Base-by-base conservation (phyloP, 2,329 filamentous ascomycete species). In the Botrytis deweyae region DNA sequence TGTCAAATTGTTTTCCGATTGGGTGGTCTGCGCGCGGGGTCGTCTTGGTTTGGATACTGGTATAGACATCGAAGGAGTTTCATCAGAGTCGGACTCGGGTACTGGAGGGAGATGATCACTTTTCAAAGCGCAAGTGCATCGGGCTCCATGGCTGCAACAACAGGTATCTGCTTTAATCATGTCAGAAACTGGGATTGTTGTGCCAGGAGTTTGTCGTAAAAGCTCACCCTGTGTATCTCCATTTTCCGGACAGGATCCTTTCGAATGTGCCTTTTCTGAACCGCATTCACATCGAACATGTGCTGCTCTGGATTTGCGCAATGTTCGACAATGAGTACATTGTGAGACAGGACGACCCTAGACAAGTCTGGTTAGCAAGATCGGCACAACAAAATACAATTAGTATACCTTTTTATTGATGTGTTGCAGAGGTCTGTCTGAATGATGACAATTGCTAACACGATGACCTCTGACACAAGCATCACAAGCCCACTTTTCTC, bases 201-300 rank as follows among this genome's bases (percentile, higher is more conserved):
- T 76, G 74, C 74, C 76, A 73, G 68, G 73, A 68, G 75, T 73
- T 74, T 75, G 72, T 73, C 74, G 76, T 76, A 77, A 78, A 77
- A 78, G 79, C 81, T 82, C 77, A 83, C 82, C 81, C 77, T 82
- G 80, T 77, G 76, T 74, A 77, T 81, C 80, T 58, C 78, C 74
- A 86, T 88, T 84, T 81, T 91, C 88, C 74, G 87, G 84, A 82
- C 89, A 91, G 82, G 78, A 76, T 67, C 76, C 78, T 74, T 82
- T 82, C 14, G 89, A 89, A 86, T 92, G 92, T 76, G 91, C 90
- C 88, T 97, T 98, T 84, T 97, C 80, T 82, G 94, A 94, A 83
- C 94, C 95, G 84, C 96, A 99, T 84, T 98, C 95, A 85, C 96
- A 99, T 84, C 96, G 97, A 81, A 96, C 90, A 84, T 98, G 96